A percentile compares a stretch with the other conserved stretches of the same genome.
These are phyloP conservation scores for Geotrichum australiense DNA, from an alignment of 1,139 yeast species.

Conservation along the genomic window DNA sequence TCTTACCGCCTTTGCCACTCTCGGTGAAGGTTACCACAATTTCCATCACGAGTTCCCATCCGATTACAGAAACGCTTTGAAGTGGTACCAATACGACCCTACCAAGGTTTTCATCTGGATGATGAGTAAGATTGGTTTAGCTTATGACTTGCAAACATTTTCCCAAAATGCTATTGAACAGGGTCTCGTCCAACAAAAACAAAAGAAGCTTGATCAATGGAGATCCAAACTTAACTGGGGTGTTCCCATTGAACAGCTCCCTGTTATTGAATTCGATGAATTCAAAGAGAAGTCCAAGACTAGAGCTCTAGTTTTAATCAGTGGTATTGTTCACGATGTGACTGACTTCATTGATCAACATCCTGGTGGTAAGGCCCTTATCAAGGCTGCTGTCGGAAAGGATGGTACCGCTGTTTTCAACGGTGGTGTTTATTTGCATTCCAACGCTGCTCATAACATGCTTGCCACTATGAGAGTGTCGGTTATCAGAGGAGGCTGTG, in stretches of 20 bases:
- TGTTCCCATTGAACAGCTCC: constrained; percentile 70
- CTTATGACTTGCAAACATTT: constrained; percentile 86
- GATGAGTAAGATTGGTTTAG: constrained; percentile 71
- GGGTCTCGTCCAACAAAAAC: constrained; percentile 92
- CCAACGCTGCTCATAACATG: constrained; percentile 95
- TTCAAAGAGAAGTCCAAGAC: constrained; percentile 61
- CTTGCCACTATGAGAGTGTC: constrained; percentile 96
- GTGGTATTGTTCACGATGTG: constrained; percentile 94
- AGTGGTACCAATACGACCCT: constrained; percentile 99
- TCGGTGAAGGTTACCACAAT: constrained; percentile 98
- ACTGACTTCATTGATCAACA: constrained; percentile 79
- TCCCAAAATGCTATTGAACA: constrained; percentile 95
- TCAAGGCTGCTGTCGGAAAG: constrained; percentile 83
- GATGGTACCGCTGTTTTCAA: constrained; percentile 97
- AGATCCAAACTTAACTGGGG: constrained; percentile 88
- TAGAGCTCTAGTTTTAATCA: constrained; percentile 65
- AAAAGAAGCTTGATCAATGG: constrained; percentile 84
- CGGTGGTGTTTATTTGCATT: constrained; percentile 96
- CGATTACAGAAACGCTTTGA: constrained; percentile 95
- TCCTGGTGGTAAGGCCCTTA: constrained; percentile 94
- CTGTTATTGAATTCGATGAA: constrained; percentile 84
- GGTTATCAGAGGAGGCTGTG: constrained; percentile 80
- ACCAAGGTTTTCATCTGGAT: constrained; percentile 74
- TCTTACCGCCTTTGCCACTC: constrained; percentile 87
- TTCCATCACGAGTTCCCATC: constrained; percentile 99